Evolutionary conservation across 331 rosid species (phyloP).

Genomic region (Rhamnella rubrinervis): DNA sequence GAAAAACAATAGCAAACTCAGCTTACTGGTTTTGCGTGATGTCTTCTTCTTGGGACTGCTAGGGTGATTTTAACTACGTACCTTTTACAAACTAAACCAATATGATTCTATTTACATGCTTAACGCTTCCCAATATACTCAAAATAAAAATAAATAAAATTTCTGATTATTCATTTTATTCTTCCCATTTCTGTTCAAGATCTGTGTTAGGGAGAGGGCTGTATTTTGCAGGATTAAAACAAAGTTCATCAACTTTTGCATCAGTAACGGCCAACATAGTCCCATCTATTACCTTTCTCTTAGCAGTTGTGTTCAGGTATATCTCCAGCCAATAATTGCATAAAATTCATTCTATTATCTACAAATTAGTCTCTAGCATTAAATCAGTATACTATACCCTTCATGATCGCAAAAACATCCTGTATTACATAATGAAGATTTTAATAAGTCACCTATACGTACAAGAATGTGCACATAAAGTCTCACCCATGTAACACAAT

Average conservation of each 20-base stretch:
- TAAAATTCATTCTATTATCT: no score
- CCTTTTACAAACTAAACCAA: not conserved
- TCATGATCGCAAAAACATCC: no score
- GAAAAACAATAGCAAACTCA: constrained; percentile 21
- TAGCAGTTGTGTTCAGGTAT: constrained; percentile 30
- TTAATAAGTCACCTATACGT: no score
- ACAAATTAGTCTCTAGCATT: no score
- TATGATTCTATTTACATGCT: no score
- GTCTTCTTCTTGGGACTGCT: constrained; percentile 24
- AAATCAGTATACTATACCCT: no score
- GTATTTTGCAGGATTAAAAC: constrained; percentile 17
- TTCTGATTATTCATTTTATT: not conserved
- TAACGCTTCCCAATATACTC: no score
- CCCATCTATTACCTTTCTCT: constrained; percentile 25
- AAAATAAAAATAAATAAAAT: not conserved
- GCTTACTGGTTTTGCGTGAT: constrained; percentile 7
- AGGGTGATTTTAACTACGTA: constrained; percentile 9
- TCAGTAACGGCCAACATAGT: constrained; percentile 14
- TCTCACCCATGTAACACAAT: no score
- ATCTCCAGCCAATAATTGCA: not conserved
- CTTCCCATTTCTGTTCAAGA: not conserved
- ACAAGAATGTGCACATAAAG: no score
- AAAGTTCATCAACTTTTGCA: constrained; percentile 16
- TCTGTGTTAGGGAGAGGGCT: constrained; percentile 17
- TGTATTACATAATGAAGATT: no score